A percentile compares a stretch with the other conserved stretches of the same genome.
phyloP scores from a whole-genome alignment of 2,329 filamentous ascomycete species.

The Apiospora phragmitis region DNA sequence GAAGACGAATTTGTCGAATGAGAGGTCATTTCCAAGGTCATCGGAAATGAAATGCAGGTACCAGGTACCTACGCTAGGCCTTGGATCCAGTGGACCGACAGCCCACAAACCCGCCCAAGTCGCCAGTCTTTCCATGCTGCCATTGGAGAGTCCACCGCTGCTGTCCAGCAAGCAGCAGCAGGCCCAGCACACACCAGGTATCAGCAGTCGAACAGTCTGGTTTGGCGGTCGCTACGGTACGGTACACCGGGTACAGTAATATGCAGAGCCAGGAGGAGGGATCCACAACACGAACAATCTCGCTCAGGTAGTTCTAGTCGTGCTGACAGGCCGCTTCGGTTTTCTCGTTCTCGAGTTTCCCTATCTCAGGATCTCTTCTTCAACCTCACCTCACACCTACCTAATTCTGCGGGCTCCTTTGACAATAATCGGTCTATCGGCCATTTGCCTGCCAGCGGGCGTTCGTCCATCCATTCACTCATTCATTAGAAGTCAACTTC shows the following conservation, averaged over 20 bases:
- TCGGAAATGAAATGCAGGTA: constrained; percentile 7
- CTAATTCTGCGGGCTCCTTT: constrained; percentile 25
- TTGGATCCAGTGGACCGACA: background rate
- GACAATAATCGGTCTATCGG: constrained; percentile 39
- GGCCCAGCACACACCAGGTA: background rate
- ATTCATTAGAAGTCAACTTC: constrained; percentile 48
- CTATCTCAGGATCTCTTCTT: constrained; percentile 29
- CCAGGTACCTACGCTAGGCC: background rate
- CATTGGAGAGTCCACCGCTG: background rate
- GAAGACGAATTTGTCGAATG: constrained; percentile 1
- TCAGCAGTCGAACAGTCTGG: background rate
- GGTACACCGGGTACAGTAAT: constrained; percentile 1
- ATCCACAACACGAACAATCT: background rate
- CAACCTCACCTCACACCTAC: constrained; percentile 22
- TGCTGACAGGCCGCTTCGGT: background rate
- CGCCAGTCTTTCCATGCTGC: background rate
- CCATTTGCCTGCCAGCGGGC: constrained; percentile 56
- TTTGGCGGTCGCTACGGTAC: background rate
- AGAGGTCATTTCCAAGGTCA: background rate
- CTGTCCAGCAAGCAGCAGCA: background rate
- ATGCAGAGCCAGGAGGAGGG: background rate
- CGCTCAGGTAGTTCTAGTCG: background rate
- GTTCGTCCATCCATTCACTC: constrained; percentile 42
- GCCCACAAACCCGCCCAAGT: background rate
- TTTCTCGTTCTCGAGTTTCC: constrained; percentile 13